Conservation (phyloP, 495 filamentous ascomycete genomes). For the Penicillium herquei region DNA sequence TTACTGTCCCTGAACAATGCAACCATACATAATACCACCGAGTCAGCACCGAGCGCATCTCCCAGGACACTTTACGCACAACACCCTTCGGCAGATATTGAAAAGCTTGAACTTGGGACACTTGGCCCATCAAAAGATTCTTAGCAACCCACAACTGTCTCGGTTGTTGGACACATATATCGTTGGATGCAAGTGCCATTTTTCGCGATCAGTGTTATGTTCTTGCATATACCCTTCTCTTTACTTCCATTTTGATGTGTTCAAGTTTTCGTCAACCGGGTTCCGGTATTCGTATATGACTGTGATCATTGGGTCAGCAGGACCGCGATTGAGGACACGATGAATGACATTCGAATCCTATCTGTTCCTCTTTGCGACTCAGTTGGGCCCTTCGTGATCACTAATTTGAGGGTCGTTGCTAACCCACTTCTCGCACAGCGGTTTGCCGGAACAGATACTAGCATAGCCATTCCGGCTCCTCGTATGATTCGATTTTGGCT, state of each 20-base stretch:
- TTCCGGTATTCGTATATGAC: conserved; percentile 62
- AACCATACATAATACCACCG: neutral
- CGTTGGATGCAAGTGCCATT: conserved; percentile 58
- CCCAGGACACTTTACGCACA: conserved; percentile 4
- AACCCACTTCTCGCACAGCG: conserved; percentile 18
- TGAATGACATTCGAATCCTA: conserved; percentile 66
- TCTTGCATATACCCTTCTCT: conserved; percentile 56
- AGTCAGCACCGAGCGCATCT: neutral
- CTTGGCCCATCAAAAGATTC: neutral
- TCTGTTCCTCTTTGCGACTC: conserved; percentile 68
- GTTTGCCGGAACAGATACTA: conserved; percentile 71
- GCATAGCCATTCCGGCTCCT: conserved; percentile 65
- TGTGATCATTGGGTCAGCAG: conserved; percentile 67
- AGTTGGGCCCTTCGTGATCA: conserved; percentile 23
- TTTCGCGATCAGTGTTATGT: conserved; percentile 65
- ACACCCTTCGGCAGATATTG: conserved; percentile 8
- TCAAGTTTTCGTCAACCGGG: conserved; percentile 65
- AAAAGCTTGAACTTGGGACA: conserved; percentile 5
- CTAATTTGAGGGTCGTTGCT: neutral
- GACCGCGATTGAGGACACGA: conserved; percentile 60
- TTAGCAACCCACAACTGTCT: conserved; percentile 44
- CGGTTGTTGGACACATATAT: conserved; percentile 37
- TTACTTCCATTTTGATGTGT: conserved; percentile 68
- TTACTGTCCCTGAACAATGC: neutral
- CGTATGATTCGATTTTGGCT: conserved; percentile 64